phyloP scores from a whole-genome alignment of 2,329 filamentous ascomycete genomes.

The Escovopsis sp. region DNA sequence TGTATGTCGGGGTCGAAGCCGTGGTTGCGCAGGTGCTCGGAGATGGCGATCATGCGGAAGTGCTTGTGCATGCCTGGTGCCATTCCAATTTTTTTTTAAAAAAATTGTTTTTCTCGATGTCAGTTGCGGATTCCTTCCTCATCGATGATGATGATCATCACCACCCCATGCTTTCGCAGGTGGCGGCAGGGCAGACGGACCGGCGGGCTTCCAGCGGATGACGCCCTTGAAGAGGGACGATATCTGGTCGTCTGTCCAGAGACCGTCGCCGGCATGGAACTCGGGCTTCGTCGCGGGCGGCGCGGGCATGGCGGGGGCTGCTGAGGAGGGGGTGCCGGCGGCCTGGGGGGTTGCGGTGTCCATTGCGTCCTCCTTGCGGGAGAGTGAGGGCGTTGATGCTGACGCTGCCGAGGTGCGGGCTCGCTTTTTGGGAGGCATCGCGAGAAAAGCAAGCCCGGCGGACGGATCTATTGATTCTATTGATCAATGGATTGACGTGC shows the following conservation, averaged over 20 bases:
- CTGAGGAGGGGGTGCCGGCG: conserved; percentile 29
- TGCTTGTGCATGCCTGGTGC: conserved; percentile 84
- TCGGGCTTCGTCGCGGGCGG: conserved; percentile 10
- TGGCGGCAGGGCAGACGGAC: conserved; percentile 26
- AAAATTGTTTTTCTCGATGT: neutral
- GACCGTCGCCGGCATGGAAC: conserved; percentile 35
- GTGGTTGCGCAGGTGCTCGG: conserved; percentile 64
- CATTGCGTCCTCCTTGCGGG: conserved; percentile 45
- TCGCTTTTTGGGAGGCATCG: conserved; percentile 60
- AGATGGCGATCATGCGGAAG: conserved; percentile 80
- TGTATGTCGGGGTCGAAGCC: conserved; percentile 57
- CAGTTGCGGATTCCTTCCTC: no score
- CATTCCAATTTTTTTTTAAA: no score
- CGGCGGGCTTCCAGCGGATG: conserved; percentile 92
- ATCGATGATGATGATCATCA: no score
- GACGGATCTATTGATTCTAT: no score
- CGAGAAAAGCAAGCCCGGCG: conserved; percentile 1
- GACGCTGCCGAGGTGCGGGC: conserved; percentile 42
- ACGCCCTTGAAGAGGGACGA: conserved; percentile 86
- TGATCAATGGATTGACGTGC: no score
- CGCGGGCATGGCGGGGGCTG: conserved; percentile 32
- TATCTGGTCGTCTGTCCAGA: conserved; percentile 93
- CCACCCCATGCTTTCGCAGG: no score
- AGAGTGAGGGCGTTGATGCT: conserved; percentile 40
- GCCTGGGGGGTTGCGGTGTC: conserved; percentile 41